Evolutionary conservation across 2,329 filamentous ascomycete genomes (phyloP).

Genomic region (Didymosphaeria variabile): DNA sequence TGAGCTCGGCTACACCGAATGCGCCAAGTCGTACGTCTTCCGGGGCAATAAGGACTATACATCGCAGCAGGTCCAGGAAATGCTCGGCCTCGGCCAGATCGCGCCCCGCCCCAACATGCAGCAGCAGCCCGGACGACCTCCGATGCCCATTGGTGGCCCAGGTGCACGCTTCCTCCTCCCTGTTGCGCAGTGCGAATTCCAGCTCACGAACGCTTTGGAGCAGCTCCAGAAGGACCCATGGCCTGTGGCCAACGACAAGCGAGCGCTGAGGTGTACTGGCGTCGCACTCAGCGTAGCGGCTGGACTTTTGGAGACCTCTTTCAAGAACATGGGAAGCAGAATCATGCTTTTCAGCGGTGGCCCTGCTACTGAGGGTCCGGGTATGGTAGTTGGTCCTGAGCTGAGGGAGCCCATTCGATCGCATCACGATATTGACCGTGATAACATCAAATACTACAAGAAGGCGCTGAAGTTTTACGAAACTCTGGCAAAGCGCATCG

Average conservation of each 20-base stretch:
- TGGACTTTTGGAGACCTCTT: constrained; percentile 90
- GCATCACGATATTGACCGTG: constrained; percentile 97
- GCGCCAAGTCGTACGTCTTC: constrained; percentile 98
- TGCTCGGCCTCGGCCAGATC: constrained; percentile 84
- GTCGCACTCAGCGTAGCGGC: constrained; percentile 96
- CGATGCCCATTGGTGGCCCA: constrained; percentile 75
- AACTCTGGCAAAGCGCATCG: constrained; percentile 87
- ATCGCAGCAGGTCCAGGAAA: constrained; percentile 99
- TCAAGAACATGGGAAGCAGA: constrained; percentile 92
- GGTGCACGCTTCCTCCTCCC: constrained; percentile 91
- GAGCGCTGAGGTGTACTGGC: constrained; percentile 89
- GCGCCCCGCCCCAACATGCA: constrained; percentile 74
- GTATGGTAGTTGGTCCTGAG: constrained; percentile 95
- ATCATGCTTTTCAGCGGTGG: constrained; percentile 98
- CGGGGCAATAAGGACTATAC: constrained; percentile 96
- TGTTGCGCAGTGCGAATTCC: constrained; percentile 94
- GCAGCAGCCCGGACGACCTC: constrained; percentile 77
- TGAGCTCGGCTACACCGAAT: constrained; percentile 97
- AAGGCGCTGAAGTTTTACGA: constrained; percentile 99
- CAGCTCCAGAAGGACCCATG: constrained; percentile 96
- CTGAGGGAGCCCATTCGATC: constrained; percentile 95
- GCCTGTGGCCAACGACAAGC: constrained; percentile 93
- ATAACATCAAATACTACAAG: constrained; percentile 99
- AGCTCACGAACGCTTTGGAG: constrained; percentile 94
- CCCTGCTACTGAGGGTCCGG: constrained; percentile 92